Evolutionary conservation across 164 flowering plant species (phyloP).

Genomic region (Chimonanthus praecox): DNA sequence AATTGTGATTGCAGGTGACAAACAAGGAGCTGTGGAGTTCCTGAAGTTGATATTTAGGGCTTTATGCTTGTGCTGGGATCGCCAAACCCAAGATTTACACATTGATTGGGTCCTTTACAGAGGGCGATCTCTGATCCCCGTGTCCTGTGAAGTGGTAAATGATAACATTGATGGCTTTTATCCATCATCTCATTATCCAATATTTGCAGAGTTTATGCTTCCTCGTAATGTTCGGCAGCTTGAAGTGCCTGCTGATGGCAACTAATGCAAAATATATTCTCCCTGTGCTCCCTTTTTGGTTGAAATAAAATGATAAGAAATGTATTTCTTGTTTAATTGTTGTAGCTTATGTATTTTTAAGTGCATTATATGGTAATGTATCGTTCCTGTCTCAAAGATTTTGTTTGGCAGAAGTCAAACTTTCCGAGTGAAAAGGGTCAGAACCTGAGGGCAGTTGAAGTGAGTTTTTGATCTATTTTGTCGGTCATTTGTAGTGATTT

Average conservation of each 20-base stretch:
- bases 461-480: too few relatives aligned
- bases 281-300: background rate
- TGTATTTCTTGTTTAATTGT: background rate
- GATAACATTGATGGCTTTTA: constrained; percentile 80
- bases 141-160: constrained; percentile 69
- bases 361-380: background rate
- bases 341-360: constrained; percentile 1
- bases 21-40: constrained; percentile 79
- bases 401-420: too few relatives aligned
- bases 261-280: background rate
- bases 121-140: constrained; percentile 81
- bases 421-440: too few relatives aligned
- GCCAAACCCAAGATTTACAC: constrained; percentile 94
- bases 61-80: constrained; percentile 98
- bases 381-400: too few relatives aligned
- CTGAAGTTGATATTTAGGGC: constrained; percentile 82
- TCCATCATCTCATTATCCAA: constrained; percentile 92
- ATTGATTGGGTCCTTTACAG: constrained; percentile 87
- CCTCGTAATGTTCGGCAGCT: constrained; percentile 74
- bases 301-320: background rate
- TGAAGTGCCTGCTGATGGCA: constrained; percentile 35
- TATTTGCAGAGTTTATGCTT: constrained; percentile 84
- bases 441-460: too few relatives aligned
- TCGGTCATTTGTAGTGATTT: too few relatives aligned
- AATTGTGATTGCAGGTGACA: constrained; percentile 53